Conservation (phyloP, 495 filamentous ascomycete genomes). For the Aspergillus heteromorphus region DNA sequence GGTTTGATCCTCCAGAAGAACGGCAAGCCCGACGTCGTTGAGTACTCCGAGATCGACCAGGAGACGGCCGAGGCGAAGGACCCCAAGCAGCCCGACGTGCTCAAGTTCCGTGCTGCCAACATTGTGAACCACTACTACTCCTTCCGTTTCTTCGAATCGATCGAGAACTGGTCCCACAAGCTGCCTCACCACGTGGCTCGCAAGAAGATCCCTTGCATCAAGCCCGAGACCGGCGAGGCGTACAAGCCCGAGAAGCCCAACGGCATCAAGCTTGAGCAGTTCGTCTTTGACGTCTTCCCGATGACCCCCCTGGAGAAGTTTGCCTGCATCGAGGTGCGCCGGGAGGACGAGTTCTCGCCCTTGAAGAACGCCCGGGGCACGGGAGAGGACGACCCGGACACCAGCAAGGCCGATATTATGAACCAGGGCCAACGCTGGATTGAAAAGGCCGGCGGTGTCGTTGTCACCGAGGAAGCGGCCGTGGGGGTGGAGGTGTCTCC, state of each 20-base stretch:
- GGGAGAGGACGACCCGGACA: slow-evolving; percentile 90
- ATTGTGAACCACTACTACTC: slow-evolving; percentile 99
- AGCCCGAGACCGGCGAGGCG: slow-evolving; percentile 66
- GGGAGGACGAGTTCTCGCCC: slow-evolving; percentile 97
- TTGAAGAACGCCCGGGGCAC: slow-evolving; percentile 93
- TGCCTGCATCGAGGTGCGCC: slow-evolving; percentile 89
- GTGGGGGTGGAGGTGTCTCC: slow-evolving; percentile 87
- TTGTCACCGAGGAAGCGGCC: slow-evolving; percentile 64
- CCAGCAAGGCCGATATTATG: slow-evolving; percentile 84
- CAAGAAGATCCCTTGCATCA: slow-evolving; percentile 94
- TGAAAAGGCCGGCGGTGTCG: slow-evolving; percentile 67
- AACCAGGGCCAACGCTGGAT: slow-evolving; percentile 81
- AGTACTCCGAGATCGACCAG: slow-evolving; percentile 96
- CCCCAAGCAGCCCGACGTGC: slow-evolving; percentile 69
- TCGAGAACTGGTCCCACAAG: slow-evolving; percentile 76
- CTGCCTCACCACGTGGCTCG: slow-evolving; percentile 92
- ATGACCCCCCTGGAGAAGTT: slow-evolving; percentile 82
- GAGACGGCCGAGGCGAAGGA: slow-evolving; percentile 85
- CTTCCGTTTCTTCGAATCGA: slow-evolving; percentile 84
- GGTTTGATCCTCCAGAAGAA: slow-evolving; percentile 93
- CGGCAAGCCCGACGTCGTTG: slow-evolving; percentile 94
- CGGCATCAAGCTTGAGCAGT: slow-evolving; percentile 98
- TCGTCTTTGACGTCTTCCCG: slow-evolving; percentile 98
- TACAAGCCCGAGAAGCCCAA: slow-evolving; percentile 92
- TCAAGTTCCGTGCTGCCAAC: slow-evolving; percentile 96